A percentile compares a stretch with the other conserved stretches of the same genome.
These are phyloP conservation scores for Lophiostoma macrostomum DNA, from an alignment of 495 filamentous ascomycete species.

Conservation along the genomic window DNA sequence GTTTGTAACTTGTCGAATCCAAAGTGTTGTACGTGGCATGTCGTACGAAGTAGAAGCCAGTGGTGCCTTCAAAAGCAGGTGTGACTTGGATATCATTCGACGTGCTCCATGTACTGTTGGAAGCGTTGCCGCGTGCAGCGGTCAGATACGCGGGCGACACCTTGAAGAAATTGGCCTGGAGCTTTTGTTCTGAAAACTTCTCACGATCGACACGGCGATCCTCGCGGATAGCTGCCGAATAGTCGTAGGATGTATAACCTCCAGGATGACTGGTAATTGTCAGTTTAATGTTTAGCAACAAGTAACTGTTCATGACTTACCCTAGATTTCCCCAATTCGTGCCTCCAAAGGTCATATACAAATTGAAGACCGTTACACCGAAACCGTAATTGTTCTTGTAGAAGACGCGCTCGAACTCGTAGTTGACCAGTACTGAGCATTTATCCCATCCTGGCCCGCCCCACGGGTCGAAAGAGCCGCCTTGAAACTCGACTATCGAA, in stretches of 20 bases:
- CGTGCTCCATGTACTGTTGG: constrained; percentile 22
- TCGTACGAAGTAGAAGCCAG: constrained; percentile 59
- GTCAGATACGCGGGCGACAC: constrained; percentile 65
- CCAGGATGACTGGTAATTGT: no score
- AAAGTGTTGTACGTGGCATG: constrained; percentile 60
- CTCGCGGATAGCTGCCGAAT: constrained; percentile 66
- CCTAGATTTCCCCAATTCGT: constrained; percentile 86
- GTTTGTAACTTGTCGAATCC: constrained; percentile 56
- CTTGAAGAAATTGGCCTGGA: constrained; percentile 69
- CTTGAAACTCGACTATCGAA: constrained; percentile 70
- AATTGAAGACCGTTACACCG: constrained; percentile 57
- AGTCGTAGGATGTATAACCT: constrained; percentile 75
- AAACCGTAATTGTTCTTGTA: constrained; percentile 76
- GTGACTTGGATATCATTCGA: constrained; percentile 24
- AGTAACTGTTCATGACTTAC: no score
- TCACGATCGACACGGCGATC: constrained; percentile 63
- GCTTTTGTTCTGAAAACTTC: constrained; percentile 77
- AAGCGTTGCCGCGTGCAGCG: constrained; percentile 32
- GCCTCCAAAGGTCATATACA: constrained; percentile 70
- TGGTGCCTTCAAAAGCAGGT: constrained; percentile 10
- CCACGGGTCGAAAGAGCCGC: constrained; percentile 74
- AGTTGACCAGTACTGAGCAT: constrained; percentile 61
- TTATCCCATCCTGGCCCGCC: constrained; percentile 64
- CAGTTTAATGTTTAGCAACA: no score
- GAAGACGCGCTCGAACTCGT: constrained; percentile 72